Percentiles rank a stretch among this genome's conserved stretches.
Evolutionary conservation across 805 yeast species (phyloP).

Genomic region (Phaffomyces antillensis): DNA sequence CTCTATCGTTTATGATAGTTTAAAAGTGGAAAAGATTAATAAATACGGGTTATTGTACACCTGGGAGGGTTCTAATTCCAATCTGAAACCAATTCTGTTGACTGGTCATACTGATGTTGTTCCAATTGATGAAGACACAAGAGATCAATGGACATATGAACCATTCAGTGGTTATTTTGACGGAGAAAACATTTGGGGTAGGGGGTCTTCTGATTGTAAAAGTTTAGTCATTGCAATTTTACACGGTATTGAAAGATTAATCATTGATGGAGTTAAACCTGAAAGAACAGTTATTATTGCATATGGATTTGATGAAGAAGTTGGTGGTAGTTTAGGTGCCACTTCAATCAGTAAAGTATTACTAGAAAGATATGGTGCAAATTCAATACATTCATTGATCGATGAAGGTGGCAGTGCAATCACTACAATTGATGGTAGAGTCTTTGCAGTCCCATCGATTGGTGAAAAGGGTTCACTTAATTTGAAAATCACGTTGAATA

Average conservation of each 20-base stretch:
- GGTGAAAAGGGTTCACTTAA: slow-evolving; percentile 59
- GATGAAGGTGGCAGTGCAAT: slow-evolving; percentile 58
- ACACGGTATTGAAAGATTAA: slow-evolving; percentile 49
- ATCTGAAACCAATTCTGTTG: slow-evolving; percentile 56
- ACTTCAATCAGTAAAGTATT: slow-evolving; percentile 36
- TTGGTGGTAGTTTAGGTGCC: slow-evolving; percentile 60
- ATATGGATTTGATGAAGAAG: slow-evolving; percentile 74
- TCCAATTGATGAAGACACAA: slow-evolving; percentile 57
- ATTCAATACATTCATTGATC: slow-evolving; percentile 52
- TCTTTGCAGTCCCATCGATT: slow-evolving; percentile 48
- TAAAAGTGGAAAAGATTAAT: slow-evolving; percentile 50
- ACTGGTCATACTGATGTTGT: slow-evolving; percentile 82
- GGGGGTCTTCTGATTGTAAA: slow-evolving; percentile 73
- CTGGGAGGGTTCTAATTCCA: slow-evolving; percentile 45
- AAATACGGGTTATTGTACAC: slow-evolving; percentile 57
- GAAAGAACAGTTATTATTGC: slow-evolving; percentile 53
- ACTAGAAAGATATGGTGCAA: slow-evolving; percentile 45
- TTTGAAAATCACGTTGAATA: slow-evolving; percentile 40
- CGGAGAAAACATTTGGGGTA: slow-evolving; percentile 59
- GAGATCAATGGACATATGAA: slow-evolving; percentile 51
- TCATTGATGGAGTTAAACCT: slow-evolving; percentile 41
- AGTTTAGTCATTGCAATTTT: slow-evolving; percentile 54
- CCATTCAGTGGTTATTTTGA: slow-evolving; percentile 64
- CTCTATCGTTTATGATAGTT: slow-evolving; percentile 43
- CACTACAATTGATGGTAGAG: slow-evolving; percentile 23